Base-by-base conservation (phyloP, 2,329 filamentous ascomycete genomes). In the Ophiostoma himal-ulmi region DNA sequence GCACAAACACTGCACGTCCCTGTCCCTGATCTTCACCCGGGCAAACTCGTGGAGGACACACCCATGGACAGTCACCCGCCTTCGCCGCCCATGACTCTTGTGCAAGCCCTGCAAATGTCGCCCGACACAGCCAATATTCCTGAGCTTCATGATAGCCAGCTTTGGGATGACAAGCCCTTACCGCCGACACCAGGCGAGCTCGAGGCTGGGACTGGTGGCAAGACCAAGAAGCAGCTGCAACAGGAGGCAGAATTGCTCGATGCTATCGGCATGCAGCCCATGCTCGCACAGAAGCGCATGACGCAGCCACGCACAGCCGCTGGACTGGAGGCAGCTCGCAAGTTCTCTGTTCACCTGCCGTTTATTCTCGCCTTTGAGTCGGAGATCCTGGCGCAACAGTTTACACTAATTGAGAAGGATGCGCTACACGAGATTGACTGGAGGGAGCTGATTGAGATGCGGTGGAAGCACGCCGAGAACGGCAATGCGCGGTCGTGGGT, bases 391-490 rank as follows among this genome's bases (percentile, higher is more conserved):
- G 92, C 92, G 2, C 90, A 94, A 78, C 92, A 95, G 75, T 92
- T 95, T 74, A 94, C 91, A 0, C 84, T 95, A 44, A 92, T 95
- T 66, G 92, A 95, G 76, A 94, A 94, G 78, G 92, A 94, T 77
- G 92, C 91, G 0, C 82, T 95, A 30, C 91, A 93, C 74, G 92
- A 94, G 78, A 91, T 95, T 73, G 91, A 94, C 79, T 95, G 92
- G 92, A 93, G 91, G 77, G 92, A 95, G 75, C 83, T 95, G 14
- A 91, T 94, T 70, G 91, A 93, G 70, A 89, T 95, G 84, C 87
- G 87, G 68, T 94, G 92, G 91, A 92, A 91, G 77, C 88, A 93
- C 75, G 82, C 84, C 22, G 84, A 86, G 20, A 86, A 85, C 67
- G 88, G 85, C 68, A 83, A 89, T 72, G 86, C 88, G 48, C 86